Evolutionary conservation across 2,329 filamentous ascomycete species (phyloP).

Genomic region (Sarocladium kiliense): DNA sequence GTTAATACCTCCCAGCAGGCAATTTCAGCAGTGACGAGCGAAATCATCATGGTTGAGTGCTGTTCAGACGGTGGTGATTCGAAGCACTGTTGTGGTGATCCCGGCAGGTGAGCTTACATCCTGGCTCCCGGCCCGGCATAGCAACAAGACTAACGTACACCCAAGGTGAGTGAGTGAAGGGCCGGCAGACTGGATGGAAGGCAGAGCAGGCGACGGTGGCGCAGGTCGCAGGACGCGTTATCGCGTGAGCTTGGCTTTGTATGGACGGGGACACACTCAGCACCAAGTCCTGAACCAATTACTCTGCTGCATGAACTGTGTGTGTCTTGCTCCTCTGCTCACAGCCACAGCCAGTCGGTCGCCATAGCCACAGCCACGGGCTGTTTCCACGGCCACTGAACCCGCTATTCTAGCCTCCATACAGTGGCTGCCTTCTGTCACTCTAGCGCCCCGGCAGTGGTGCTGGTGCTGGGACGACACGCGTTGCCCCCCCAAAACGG

Average conservation of each 20-base stretch:
- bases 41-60: too few species aligned
- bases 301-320: not conserved
- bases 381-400: not conserved
- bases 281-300: too few species aligned
- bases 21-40: too few species aligned
- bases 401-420: not conserved
- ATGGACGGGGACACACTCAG: not conserved
- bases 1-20: too few species aligned
- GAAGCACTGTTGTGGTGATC: too few species aligned
- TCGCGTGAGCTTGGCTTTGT: not conserved
- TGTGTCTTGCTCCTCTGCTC: not conserved
- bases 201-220: not conserved
- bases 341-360: not conserved
- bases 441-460: not conserved
- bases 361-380: not conserved
- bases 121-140: not conserved
- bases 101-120: not conserved
- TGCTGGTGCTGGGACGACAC: not conserved
- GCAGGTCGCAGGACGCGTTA: constrained; percentile 2
- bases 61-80: too few species aligned
- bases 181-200: too few species aligned
- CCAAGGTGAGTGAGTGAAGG: too few species aligned
- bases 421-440: not conserved
- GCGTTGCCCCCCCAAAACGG: constrained; percentile 4
- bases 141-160: not conserved